Conservation (phyloP, 1,139 yeast genomes). For the Sugiyamaella novakii region DNA sequence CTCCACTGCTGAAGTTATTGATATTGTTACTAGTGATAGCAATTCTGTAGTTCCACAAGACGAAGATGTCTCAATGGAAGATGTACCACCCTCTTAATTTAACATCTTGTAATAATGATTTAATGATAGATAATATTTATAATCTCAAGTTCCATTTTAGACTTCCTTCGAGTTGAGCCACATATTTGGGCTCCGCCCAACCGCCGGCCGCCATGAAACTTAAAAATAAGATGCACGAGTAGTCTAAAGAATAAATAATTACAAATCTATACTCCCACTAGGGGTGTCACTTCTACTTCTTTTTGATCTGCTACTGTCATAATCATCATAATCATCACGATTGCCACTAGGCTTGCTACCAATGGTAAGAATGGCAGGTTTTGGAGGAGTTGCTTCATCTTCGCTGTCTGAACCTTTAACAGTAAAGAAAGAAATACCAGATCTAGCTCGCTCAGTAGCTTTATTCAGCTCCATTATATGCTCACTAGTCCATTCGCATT, state of each 20-base stretch:
- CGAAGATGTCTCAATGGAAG: slow-evolving; percentile 32
- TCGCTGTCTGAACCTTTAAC: slow-evolving; percentile 41
- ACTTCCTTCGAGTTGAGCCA: too few species aligned
- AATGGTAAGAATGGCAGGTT: slow-evolving; percentile 10
- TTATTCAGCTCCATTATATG: slow-evolving; percentile 48
- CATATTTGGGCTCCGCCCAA: too few species aligned
- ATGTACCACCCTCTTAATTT: slow-evolving; percentile 22
- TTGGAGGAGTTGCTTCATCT: slow-evolving; percentile 5
- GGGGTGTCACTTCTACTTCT: slow-evolving; percentile 15
- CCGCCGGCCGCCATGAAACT: too few species aligned
- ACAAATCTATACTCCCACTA: not conserved
- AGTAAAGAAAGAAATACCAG: slow-evolving; percentile 53
- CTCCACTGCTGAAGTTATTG: slow-evolving; percentile 8
- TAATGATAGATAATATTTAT: slow-evolving; percentile 10
- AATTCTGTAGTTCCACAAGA: slow-evolving; percentile 7
- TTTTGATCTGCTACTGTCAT: slow-evolving; percentile 2
- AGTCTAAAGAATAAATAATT: not conserved
- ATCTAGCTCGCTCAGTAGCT: slow-evolving; percentile 43
- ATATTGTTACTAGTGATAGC: slow-evolving; percentile 1
- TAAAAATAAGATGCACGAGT: too few species aligned
- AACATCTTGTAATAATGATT: slow-evolving; percentile 13
- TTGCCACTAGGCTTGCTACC: not conserved
- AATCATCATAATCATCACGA: slow-evolving; percentile 10
- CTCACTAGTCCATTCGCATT: slow-evolving; percentile 55
- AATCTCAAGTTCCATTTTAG: not conserved